Evolutionary conservation across 2,329 filamentous ascomycete genomes (phyloP), one percentile per base, ranked within the genome.

Genomic region (Fusarium dlaminii): DNA sequence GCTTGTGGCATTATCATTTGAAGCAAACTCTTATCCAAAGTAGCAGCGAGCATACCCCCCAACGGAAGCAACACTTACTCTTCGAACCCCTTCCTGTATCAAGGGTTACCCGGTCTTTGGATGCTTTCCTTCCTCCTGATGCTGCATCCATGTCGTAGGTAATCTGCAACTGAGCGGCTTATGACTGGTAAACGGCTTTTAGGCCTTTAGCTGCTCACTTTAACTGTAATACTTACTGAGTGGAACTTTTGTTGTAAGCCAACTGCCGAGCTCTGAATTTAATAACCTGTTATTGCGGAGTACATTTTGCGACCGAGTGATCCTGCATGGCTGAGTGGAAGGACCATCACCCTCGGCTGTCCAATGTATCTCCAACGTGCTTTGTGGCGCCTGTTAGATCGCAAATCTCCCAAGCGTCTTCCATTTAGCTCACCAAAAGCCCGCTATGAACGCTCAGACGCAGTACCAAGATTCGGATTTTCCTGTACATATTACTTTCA

Each of bases 291-390:
- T 12, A 18, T 9, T 13, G 6, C 7, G 10, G 3, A 17, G 46
- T n/a, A 30, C 10, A 30, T 30, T 49, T n/a, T 7, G 14, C 29
- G 7, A 12, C 14, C 20, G 3, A 48, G 14, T n/a, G 20, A 49
- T 12, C 20, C 14, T 49, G 20, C 29, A n/a, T 10, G 43, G 14
- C 20, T 49, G 3, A 8, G 27, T 17, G 14, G 3, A 48, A 17
- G 10, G 10, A 8, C 20, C 11, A 30, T n/a, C 10, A 30, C 10
- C 14, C 0, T 30, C 18, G 29, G 3, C 10, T 14, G 22, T 32
- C 11, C 22, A 49, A 17, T 6, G 10, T 13, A 17, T 30, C 29
- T 30, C 29, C 11, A 22, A 13, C 29, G 29, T 32, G 5, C 15
- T 13, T n/a, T n/a, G 6, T 18, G 22, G 5, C 10, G 14, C 11